Evolutionary conservation across 1,284 basidiomycete genomes (phyloP).

Genomic region (Pisolithus thermaeus): DNA sequence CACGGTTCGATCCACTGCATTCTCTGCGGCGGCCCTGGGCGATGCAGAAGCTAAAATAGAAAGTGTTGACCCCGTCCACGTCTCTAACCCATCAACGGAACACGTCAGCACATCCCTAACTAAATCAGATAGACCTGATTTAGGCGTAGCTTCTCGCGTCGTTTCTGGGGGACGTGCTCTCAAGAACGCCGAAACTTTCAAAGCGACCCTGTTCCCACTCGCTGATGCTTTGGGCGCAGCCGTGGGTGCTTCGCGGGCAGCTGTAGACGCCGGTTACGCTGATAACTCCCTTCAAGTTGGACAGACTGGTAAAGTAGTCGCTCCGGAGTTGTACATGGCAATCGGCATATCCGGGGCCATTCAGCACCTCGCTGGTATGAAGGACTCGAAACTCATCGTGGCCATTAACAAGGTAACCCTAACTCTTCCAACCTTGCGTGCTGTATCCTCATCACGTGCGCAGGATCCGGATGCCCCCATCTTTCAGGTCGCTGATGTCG

Average conservation of each 20-base stretch:
- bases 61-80: constrained; percentile 63
- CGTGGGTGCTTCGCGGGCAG: constrained; percentile 94
- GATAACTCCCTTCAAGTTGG: constrained; percentile 99
- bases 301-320: constrained; percentile 96
- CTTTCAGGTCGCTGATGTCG: constrained; percentile 97
- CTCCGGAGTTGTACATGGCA: constrained; percentile 93
- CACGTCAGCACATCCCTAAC: constrained; percentile 85
- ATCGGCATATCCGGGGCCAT: constrained; percentile 96
- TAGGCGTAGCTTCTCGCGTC: constrained; percentile 82
- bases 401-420: constrained; percentile 88
- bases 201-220: constrained; percentile 83
- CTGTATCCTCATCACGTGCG: constrained; percentile 12
- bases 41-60: constrained; percentile 51
- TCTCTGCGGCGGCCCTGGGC: constrained; percentile 62
- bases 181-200: constrained; percentile 93
- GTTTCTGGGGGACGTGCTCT: constrained; percentile 95
- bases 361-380: constrained; percentile 99
- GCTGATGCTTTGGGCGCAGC: constrained; percentile 91
- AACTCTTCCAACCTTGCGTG: not conserved
- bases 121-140: constrained; percentile 90
- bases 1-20: constrained; percentile 92
- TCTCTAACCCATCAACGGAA: constrained; percentile 57
- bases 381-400: constrained; percentile 97
- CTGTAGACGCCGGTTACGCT: constrained; percentile 97
- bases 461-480: constrained; percentile 97